Evolutionary conservation across 495 filamentous ascomycete genomes (phyloP), one percentile per base, ranked within the genome.

Genomic region (Cryomyces minteri): DNA sequence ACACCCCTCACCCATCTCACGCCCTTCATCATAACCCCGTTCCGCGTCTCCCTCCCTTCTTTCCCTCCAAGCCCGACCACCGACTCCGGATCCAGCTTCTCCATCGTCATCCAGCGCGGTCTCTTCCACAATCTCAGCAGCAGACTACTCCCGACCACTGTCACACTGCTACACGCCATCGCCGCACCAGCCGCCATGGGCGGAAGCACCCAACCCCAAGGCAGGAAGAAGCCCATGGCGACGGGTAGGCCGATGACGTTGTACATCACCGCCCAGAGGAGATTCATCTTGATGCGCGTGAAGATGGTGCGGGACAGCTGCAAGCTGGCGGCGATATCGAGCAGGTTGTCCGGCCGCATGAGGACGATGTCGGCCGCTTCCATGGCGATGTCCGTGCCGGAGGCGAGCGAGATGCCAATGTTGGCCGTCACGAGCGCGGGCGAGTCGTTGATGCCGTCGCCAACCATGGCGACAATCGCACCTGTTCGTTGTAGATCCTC

Each of bases 391-490:
- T 99, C 90, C 0, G 90, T 96, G 45, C 90, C 90, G 0, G 79
- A 84, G 12, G 82, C 73, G 58, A 99, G 81, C 12, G 88, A 86
- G 54, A 99, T 94, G 47, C 90, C 90, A 39, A 96, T 77, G 48
- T 87, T 74, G 31, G 90, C 87, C 2, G 86, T 94, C 11, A 88
- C 90, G 2, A 99, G 73, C 1, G 90, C 90, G 0, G 90, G 90
- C 0, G 88, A 95, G 67, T 99, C 90, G 60, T 99, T 99, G 71
- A 99, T 95, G 34, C 90, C 90, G 58, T 99, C 90, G 43, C 90
- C 90, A 25, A 96, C 90, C 90, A 99, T 96, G 52, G 85, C 90
- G 25, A 99, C 83, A 43, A 79, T 67, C 39, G 80, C 71, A 48
- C 86, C 85, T 3, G 61, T 50, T 0, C 66, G 67, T 62, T 95